Evolutionary conservation across 805 yeast species (phyloP).

Genomic region (Soucietia sequanensis): DNA sequence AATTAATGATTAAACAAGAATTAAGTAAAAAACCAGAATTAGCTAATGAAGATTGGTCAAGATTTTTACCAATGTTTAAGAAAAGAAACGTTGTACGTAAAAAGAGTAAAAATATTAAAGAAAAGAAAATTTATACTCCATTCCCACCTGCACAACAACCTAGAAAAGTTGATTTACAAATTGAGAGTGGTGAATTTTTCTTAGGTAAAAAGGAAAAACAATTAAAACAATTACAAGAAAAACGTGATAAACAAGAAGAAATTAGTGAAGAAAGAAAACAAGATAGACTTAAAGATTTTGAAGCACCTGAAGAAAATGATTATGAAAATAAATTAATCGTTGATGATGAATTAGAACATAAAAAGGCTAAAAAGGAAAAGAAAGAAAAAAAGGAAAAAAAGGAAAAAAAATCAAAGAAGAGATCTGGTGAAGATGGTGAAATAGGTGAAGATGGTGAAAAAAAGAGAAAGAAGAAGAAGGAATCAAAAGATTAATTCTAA

Average conservation of each 20-base stretch:
- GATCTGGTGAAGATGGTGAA: slow-evolving; percentile 15
- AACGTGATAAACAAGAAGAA: slow-evolving; percentile 75
- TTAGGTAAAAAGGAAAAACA: slow-evolving; percentile 83
- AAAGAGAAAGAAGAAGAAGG: slow-evolving; percentile 26
- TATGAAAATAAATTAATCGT: slow-evolving; percentile 43
- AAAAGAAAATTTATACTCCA: slow-evolving; percentile 87
- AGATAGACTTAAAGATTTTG: slow-evolving; percentile 75
- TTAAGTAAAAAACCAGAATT: slow-evolving; percentile 92
- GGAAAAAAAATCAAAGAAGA: slow-evolving; percentile 22
- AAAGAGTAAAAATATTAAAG: slow-evolving; percentile 70
- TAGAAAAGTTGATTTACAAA: slow-evolving; percentile 94
- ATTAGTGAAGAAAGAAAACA: slow-evolving; percentile 60
- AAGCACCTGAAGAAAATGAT: slow-evolving; percentile 78
- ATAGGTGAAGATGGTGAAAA: slow-evolving; percentile 24
- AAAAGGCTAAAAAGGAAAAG: slow-evolving; percentile 14
- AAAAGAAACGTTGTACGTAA: slow-evolving; percentile 94
- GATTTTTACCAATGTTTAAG: slow-evolving; percentile 95
- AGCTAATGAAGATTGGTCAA: slow-evolving; percentile 94
- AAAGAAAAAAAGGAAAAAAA: slow-evolving; percentile 27
- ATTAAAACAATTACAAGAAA: slow-evolving; percentile 65
- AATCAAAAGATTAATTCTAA: slow-evolving; percentile 20
- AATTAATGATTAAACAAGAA: slow-evolving; percentile 95
- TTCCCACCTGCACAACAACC: slow-evolving; percentile 98
- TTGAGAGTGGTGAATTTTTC: slow-evolving; percentile 98
- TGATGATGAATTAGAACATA: no score